Base-by-base conservation (phyloP, 345 rosid species). In the Passiflora organensis region DNA sequence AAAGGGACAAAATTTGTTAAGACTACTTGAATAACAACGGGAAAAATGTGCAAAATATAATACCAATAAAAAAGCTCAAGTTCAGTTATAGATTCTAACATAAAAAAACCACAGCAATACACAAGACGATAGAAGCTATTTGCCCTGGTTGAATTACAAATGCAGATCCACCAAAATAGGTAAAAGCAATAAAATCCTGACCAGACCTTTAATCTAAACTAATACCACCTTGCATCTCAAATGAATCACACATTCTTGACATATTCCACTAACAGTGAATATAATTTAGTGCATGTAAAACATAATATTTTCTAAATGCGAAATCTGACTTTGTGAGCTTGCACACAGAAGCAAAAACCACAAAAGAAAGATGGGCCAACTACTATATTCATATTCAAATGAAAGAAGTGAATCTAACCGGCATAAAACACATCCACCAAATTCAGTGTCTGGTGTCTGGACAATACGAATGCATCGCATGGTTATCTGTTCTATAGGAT, bases 371-470 rank as follows among this genome's bases (percentile, higher is more conserved):
- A 13, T 13, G 18, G 32, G 2, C 10, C 10, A 28, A n/a, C 15
- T 8, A 13, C 17, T 32, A 36, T 15, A 21, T 14, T 23, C 16
- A 48, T 5, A 39, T 19, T 48, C 38, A 15, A 15, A 57, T 32
- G 6, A 14, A 45, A 16, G 24, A 34, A 51, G 28, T 10, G 53
- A 41, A 60, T 24, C 46, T 67, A 14, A 93, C 99, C 95, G 86
- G 96, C 99, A 93, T 43, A 89, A 67, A 19, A 82, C 87, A 72
- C 97, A 89, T 61, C 87, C 99, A 52, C 91, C 85, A 64, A 72
- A 72, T 59, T 81, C 95, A 42, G 73, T 67, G 53, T 59, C 87
- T 9, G 79, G 57, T 18, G 83, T 78, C 66, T 78, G 69, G 60
- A 89, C 89, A 58, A 89, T 89, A 21, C 97, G 91, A 59, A 89